These are phyloP conservation scores for Smallanthus sonchifolius DNA, from an alignment of 129 eudicot genomes.

Conservation along the genomic window DNA sequence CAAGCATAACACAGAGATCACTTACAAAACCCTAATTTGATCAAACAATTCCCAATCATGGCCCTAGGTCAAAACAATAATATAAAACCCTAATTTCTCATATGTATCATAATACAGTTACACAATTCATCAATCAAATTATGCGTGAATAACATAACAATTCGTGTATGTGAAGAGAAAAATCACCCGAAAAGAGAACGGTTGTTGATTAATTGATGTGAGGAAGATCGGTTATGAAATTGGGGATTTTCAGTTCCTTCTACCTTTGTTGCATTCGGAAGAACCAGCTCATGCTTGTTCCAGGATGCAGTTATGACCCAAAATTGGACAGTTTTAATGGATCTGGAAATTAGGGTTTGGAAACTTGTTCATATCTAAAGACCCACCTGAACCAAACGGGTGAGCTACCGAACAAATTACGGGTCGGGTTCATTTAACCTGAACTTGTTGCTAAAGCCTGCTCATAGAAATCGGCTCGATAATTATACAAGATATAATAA, in stretches of 20 bases:
- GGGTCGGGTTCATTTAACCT: too few relatives aligned
- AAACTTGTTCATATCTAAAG: background rate
- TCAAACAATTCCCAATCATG: background rate
- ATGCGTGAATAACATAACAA: background rate
- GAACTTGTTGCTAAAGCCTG: too few relatives aligned
- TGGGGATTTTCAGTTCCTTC: conserved; percentile 11
- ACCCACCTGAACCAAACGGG: background rate
- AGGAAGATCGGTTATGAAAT: background rate
- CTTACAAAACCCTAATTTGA: background rate
- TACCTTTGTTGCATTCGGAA: conserved; percentile 13
- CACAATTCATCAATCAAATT: conserved; percentile 11
- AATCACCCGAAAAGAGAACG: background rate
- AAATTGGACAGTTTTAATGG: background rate
- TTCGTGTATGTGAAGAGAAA: background rate
- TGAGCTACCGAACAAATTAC: background rate
- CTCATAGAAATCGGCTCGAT: too few relatives aligned
- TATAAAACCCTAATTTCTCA: conserved; percentile 8
- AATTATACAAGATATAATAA: too few relatives aligned
- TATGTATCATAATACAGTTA: background rate
- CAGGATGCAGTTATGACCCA: conserved; percentile 8
- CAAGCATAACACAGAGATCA: background rate
- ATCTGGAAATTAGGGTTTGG: conserved; percentile 34
- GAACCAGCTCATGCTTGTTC: conserved; percentile 14
- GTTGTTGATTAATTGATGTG: background rate
- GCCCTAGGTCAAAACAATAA: background rate